Base-by-base conservation (phyloP, 2,329 filamentous ascomycete genomes). In the Diaporthe sp. region DNA sequence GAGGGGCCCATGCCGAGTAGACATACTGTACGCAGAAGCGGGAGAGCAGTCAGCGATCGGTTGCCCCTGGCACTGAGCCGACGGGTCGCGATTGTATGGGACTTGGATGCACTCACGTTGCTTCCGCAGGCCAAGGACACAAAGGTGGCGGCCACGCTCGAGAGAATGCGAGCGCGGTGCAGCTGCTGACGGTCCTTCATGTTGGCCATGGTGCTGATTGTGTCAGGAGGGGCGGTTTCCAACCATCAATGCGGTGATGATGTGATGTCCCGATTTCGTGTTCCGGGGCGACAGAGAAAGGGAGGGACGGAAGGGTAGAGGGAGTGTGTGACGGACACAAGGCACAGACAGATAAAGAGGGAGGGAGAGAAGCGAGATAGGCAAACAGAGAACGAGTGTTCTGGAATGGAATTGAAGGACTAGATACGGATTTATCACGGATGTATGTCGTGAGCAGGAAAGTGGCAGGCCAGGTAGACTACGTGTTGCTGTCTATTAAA, bases 1-100 rank as follows among this genome's bases (percentile, higher is more conserved):
- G 96, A 28, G 97, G 97, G 19, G 95, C 95, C 96, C 97, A 99
- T 85, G 96, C 96, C 73, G 95, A 98, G 85, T 98, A 99, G 82
- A 96, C 96, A 91, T 99, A 98, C 95, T 98, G 82, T 68, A 31
- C n/a, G 28, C 31, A 44, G 42, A 22, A 2, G 46, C 28, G 19
- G n/a, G 19, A 74, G 39, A 71, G n/a, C 28, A 71, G 25, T 68
- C 44, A 62, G 71, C 65, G 75, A 79, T 77, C 76, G 73, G 60
- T 46, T 55, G n/a, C 3, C 12, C 10, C 49, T 22, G 34, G 25
- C 39, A 44, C 42, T 60, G 51, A 58, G 39, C 19, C 42, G 19
- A 70, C 10, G 7, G n/a, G 31, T 19, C 53, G 19, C 28, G 39
- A 61, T n/a, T 13, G 44, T 31, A 15, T 1, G 39, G 46, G 44